These are phyloP conservation scores for Chytridium lagenaria DNA, from an alignment of 371 early-diverging fungal species.

Conservation along the genomic window DNA sequence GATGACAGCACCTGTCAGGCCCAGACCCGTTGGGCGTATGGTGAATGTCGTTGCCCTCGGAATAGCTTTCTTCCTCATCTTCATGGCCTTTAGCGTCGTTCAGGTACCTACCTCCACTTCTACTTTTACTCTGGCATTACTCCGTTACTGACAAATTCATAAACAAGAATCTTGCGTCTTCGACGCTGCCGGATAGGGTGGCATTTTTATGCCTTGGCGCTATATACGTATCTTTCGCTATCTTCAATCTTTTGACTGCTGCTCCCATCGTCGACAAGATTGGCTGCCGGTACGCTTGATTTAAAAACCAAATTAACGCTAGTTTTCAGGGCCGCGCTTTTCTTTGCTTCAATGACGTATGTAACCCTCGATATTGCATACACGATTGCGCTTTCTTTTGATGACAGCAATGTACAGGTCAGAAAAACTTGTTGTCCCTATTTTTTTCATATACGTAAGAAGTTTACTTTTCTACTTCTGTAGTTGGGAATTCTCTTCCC, in stretches of 20 bases:
- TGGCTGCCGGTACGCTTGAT: conserved; percentile 9
- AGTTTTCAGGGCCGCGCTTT: conserved; percentile 16
- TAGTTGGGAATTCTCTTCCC: conserved; percentile 25
- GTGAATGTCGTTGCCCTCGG: conserved; percentile 21
- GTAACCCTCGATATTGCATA: conserved; percentile 15
- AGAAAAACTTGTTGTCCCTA: neutral
- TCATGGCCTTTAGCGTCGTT: conserved; percentile 31
- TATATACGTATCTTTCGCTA: conserved; percentile 33
- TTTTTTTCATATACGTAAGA: neutral
- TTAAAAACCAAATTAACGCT: neutral
- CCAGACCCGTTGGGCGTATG: no score
- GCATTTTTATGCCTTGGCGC: conserved; percentile 25
- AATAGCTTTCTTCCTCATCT: conserved; percentile 27
- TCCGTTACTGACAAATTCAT: no score
- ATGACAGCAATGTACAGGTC: conserved; percentile 20
- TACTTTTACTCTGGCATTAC: conserved; percentile 31
- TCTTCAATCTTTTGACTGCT: conserved; percentile 33
- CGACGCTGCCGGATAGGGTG: conserved; percentile 24
- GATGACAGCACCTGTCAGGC: no score
- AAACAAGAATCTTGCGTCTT: conserved; percentile 31
- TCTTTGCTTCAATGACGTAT: conserved; percentile 27
- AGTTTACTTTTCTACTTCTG: neutral
- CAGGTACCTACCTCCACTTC: conserved; percentile 36
- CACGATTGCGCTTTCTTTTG: conserved; percentile 16
- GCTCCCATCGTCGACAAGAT: conserved; percentile 29